Evolutionary conservation across 805 yeast genomes (phyloP), one percentile per base, ranked within the genome.

Genomic region (Kodamaea leandrae): DNA sequence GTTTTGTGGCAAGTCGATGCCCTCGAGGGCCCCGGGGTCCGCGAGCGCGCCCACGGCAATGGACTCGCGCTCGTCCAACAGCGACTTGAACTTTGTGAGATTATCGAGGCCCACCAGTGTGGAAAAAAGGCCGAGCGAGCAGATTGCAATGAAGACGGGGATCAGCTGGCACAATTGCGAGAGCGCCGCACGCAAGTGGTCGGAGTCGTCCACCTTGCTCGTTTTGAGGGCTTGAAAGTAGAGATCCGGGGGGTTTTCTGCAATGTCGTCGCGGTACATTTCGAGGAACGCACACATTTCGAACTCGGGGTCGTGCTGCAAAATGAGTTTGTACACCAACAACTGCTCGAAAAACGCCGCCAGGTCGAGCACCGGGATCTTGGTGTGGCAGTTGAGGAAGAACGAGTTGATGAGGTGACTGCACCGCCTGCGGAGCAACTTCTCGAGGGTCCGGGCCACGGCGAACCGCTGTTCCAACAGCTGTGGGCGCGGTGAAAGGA

Each of bases 81-180:
- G 61, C 15, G 41, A 50, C 13, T 43, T 44, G 39, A 54, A 65
- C 13, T 48, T 57, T n/a, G 58, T 50, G 33, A 63, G 47, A 42
- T 66, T 66, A 21, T 64, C 63, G 16, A 64, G 46, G 38, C 60
- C 64, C 4, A 64, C 50, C 2, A 64, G 57, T 2, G 68, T 57
- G 4, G 64, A 41, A 8, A 64, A 36, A 2, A 55, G 51, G 7
- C 71, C 71, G 32, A 64, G 44, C 7, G 66, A 66, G 51, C 69
- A 65, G 7, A 57, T 49, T 18, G 56, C 32, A 4, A 61, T 37
- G 3, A 65, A 36, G 2, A 60, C 33, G 0, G 69, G 68, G 15
- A 61, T 47, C 19, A 48, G 48, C 18, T 47, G 44, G 32, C 63
- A 56, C 17, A 60, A 44, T 7, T 32, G 36, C 18, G 41, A 36